Evolutionary conservation across 345 rosid genomes (phyloP).

Genomic region (Eucalyptus marginata): DNA sequence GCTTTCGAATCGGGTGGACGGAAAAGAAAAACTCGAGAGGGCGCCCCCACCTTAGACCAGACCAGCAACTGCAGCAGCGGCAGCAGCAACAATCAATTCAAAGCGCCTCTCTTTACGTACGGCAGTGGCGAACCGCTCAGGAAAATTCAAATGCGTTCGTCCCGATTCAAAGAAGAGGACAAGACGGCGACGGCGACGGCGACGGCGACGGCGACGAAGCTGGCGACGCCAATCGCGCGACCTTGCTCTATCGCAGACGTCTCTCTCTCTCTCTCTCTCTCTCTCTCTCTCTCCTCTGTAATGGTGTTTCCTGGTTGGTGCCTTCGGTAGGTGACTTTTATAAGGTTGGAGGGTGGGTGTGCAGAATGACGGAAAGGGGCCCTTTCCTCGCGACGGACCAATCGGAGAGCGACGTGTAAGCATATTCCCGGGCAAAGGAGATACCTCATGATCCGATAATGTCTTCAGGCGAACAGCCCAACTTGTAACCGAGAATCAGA

Average conservation of each 20-base stretch:
- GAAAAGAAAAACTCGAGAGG: too few species aligned
- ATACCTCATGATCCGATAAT: rapidly evolving
- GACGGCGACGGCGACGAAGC: background rate
- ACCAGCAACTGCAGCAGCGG: background rate
- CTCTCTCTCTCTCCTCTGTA: background rate
- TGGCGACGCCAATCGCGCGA: background rate
- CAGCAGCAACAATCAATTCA: background rate
- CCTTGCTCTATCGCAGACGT: background rate
- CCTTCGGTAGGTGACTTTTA: rapidly evolving
- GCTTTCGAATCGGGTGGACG: too few species aligned
- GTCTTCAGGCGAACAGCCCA: background rate
- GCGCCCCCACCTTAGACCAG: background rate
- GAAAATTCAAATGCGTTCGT: background rate
- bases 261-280: background rate
- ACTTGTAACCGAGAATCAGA: too few species aligned
- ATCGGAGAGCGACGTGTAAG: background rate
- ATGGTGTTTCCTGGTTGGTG: background rate
- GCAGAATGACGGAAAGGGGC: background rate
- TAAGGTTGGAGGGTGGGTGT: background rate
- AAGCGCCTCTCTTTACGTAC: background rate
- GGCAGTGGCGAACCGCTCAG: background rate
- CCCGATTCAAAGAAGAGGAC: background rate
- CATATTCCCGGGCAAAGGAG: background rate
- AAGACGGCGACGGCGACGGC: too few species aligned
- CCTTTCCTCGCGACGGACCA: background rate